Base-by-base conservation (phyloP, 2,329 filamentous ascomycete genomes). In the Aspergillaceae sp. region DNA sequence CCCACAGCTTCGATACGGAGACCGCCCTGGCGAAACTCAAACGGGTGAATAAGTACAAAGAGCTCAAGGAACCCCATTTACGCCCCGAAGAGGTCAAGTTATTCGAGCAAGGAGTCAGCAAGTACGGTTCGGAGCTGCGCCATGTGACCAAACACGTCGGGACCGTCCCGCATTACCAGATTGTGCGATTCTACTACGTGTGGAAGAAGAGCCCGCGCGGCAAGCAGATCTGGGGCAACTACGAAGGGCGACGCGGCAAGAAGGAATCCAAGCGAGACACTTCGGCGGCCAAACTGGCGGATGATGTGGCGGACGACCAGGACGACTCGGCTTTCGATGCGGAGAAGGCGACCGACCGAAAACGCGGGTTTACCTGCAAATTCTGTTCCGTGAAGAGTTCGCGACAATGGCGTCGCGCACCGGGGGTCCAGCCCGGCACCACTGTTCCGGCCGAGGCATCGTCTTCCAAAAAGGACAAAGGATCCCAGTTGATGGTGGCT, bases 321-420 rank as follows among this genome's bases (percentile, higher is more conserved):
- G 92, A 98, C 56, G 92, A 98, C 67, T 98, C 92, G 4, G 92
- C 92, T 2, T 98, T 95, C 58, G 92, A 98, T 63, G 83, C 82
- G 42, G 84, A 84, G 36, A 98, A 97, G 70, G 89, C 91, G 0
- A 68, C 71, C 3, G 75, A 81, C 49, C 84, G 84, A 63, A 94
- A 94, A 67, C 83, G 86, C 52, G 79, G 79, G 19, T 97, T 98
- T 60, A 78, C 88, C 54, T 98, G 92, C 77, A 96, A 95, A 63
- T 97, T 96, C 64, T 98, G 92, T 66, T 77, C 75, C 43, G 86
- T 82, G 2, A 85, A 84, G 50, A 75, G 77, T 47, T 95, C 90
- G 4, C 79, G 87, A 43, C 88, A 94, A 65, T 98, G 92, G 92
- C 80, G 92, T 46, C 80, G 91, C 48, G 92, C 92, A 8, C 92